These are phyloP conservation scores for Suillus hirtellus DNA, from an alignment of 768 basidiomycete genomes.

Conservation along the genomic window DNA sequence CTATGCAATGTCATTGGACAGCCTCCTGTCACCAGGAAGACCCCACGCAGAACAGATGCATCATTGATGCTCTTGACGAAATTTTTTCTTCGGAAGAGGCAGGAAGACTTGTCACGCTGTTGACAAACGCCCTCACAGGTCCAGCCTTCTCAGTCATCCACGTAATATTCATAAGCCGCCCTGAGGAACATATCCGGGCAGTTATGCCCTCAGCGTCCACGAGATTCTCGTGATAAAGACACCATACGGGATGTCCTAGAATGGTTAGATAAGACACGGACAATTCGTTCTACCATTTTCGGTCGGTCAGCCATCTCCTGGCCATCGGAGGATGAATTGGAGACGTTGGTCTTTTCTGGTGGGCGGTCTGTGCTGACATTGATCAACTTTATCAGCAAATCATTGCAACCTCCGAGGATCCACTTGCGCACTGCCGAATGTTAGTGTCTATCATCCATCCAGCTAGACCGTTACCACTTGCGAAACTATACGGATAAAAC, in stretches of 20 bases:
- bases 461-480: not conserved
- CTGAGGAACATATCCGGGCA: not conserved
- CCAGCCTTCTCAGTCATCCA: not conserved
- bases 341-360: conserved; percentile 15
- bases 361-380: conserved; percentile 6
- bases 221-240: conserved; percentile 10
- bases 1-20: not conserved
- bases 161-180: not conserved
- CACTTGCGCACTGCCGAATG: not conserved
- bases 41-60: conserved; percentile 13
- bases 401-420: not conserved
- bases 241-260: conserved; percentile 14
- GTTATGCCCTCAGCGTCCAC: conserved; percentile 8
- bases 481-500: not conserved
- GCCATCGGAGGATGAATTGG: conserved; percentile 19
- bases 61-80: conserved; percentile 10
- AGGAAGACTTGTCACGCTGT: conserved; percentile 12
- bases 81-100: conserved; percentile 16
- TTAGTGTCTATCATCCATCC: not conserved
- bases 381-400: not conserved
- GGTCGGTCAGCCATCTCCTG: conserved; percentile 9
- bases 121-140: conserved; percentile 12
- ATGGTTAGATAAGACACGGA: conserved; percentile 13
- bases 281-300: conserved; percentile 7
- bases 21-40: not conserved